Evolutionary conservation across 2,329 filamentous ascomycete genomes (phyloP), one percentile per base, ranked within the genome.

Genomic region (Lachnellula suecica): DNA sequence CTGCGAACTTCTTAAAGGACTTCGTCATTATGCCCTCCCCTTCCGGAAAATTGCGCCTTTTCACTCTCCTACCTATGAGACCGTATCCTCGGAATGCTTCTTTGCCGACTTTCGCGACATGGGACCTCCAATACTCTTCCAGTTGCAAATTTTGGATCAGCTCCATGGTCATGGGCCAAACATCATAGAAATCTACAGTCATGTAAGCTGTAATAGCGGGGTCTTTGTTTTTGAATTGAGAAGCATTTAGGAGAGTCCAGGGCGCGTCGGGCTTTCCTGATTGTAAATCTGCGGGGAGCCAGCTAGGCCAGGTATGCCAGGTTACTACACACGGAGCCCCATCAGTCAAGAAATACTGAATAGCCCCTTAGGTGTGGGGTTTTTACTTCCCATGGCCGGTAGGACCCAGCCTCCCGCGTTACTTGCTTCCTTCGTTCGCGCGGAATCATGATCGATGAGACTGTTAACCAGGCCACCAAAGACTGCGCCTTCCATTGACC

Each of bases 401-500:
- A 17, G 35, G n/a, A 20, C n/a, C 35, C 35, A 38, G 9, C 35
- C 35, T 15, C n/a, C 35, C 9, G 11, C 11, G 9, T n/a, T 38
- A 20, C 19, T 20, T 3, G 35, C 17, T 17, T 38, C 35, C 15
- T 8, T 8, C 35, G 19, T 20, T n/a, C 35, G 35, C n/a, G 9
- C 9, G 10, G 35, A 8, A 20, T 13, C 19, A 8, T 8, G 9
- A 17, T 17, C 25, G 2, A 44, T 11, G 4, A 27, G 13, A 17
- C 2, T 10, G 5, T 29, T 19, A 24, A 44, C 13, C 6, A 13
- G 22, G 15, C 42, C 42, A 19, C 42, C 42, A 19, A 44, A 44
- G 5, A 49, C 22, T 4, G 46, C 46, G 11, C 31, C 42, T 29
- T 49, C 46, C 46, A 41, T 27, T 41, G 35, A 42, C 20, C 23